Base-by-base conservation (phyloP, 164 flowering plant genomes). In the Cinnamomum micranthum region DNA sequence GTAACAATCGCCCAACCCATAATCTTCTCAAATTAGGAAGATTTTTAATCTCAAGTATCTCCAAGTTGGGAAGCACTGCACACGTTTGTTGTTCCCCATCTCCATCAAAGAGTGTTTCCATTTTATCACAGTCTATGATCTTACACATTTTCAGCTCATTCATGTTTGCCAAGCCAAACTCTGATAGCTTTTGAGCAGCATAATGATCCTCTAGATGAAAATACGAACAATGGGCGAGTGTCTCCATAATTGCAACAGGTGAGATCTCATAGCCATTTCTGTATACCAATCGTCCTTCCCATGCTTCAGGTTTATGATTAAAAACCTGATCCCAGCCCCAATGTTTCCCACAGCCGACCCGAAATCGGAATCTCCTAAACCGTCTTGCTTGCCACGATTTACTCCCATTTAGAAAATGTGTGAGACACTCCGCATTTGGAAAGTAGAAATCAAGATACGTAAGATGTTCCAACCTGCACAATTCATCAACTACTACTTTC, bases 361-460 rank as follows among this genome's bases (percentile, higher is more conserved):
- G n/a, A 23, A 79, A 22, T 4, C 64, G 71, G 24, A 72, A 62
- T 33, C 1, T 14, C 12, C 2, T 24, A 3, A 41, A 65, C 4
- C 22, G 1, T 10, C 10, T 25, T 55, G 4, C 60, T 23, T 24
- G 51, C 24, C 15, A 50, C 13, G 62, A 12, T 63, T 10, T 24
- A 9, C 69, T 62, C 4, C 0, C 14, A 7, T 55, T 15, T 35
- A 55, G 24, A 19, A 59, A 51, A 10, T 15, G 19, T 13, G 22
- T 28, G 50, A 80, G 35, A 66, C 55, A 25, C 59, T 70, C 69
- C 19, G 55, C 25, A 4, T 25, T 28, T 31, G 78, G 79, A 60
- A 80, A 71, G 69, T 23, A 50, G 11, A 75, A 62, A 13, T 72
- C 64, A 25, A 79, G 72, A 22, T 11, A 7, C 0, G 27, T 65